Percentiles rank a stretch among this genome's conserved stretches.
Conservation (phyloP, 169 alveolate genomes). For the Pseudocohnilembus persalinus region DNA sequence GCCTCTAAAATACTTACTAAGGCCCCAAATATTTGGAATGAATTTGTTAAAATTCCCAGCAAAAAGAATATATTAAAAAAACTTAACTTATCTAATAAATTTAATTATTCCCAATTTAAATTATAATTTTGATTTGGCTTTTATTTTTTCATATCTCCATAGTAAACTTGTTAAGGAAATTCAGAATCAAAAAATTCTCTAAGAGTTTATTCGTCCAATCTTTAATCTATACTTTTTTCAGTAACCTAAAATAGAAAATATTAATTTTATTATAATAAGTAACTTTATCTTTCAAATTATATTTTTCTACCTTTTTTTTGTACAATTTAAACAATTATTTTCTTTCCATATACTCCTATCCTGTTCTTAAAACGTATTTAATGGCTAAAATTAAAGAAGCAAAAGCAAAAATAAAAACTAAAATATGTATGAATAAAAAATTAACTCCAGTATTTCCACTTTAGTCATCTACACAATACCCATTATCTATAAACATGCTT, state of each 20-base stretch:
- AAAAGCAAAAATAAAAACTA: neutral
- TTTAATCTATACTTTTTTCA: neutral
- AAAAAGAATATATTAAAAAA: slow-evolving; percentile 25
- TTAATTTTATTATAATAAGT: no score
- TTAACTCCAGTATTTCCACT: neutral
- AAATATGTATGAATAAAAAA: neutral
- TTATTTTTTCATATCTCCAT: neutral
- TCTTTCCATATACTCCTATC: no score
- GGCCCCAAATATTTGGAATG: slow-evolving; percentile 29
- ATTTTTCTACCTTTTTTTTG: no score
- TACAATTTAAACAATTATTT: no score
- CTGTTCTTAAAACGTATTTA: neutral
- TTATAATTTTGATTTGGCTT: no score
- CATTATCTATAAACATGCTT: neutral
- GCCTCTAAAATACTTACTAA: slow-evolving; percentile 12
- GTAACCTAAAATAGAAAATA: neutral
- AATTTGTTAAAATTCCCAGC: slow-evolving; percentile 20
- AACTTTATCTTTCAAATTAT: neutral
- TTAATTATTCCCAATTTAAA: slow-evolving; percentile 3
- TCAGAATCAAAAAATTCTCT: neutral
- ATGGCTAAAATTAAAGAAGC: neutral
- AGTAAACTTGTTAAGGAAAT: neutral
- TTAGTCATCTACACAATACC: neutral
- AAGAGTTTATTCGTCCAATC: no score
- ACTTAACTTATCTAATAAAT: slow-evolving; percentile 13